Base-by-base conservation (phyloP, 345 rosid species). In the Boechera retrofracta region DNA sequence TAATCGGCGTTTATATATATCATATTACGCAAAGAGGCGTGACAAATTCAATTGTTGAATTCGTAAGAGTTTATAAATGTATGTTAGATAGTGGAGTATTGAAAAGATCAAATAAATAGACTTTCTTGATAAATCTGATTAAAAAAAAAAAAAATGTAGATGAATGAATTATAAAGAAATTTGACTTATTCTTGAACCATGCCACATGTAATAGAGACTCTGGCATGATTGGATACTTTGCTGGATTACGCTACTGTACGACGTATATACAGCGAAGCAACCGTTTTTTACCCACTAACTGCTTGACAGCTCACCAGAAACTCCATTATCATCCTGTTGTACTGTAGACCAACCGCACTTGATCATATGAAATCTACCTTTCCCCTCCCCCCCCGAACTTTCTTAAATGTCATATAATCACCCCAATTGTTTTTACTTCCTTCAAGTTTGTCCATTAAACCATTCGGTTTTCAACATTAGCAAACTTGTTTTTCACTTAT, bases 191-290 rank as follows among this genome's bases (percentile, higher is more conserved):
- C 41, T 36, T 18, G 61, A 64, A 35, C 63, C 9, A 29, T 72
- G 76, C 76, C 76, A 60, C 69, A 36, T 62, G 69, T 62, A 68
- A 36, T 38, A 64, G 55, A 65, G 54, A 7, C 59, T 72, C 78
- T 73, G 78, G 74, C 78, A 59, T 67, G 82, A 67, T 33, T 72
- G 55, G 69, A 72, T 51, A 78, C 64, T 73, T 67, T 69, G 78
- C 71, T 79, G 78, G 82, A 73, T 73, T 66, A 36, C 64, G 63
- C 54, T 77, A 65, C 62, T 13, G 64, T 66, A 67, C 81, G 51
- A 72, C 72, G 16, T 67, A 24, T 4, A 66, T 52, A 78, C 82
- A 73, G 82, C 78, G 21, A 79, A 73, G 78, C 75, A 68, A 54
- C 71, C 41, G 54, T 45, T 45, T 21, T 60, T 24, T 47, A 72